Evolutionary conservation across 768 basidiomycete genomes (phyloP).

Genomic region (Coprinellus aureogranulatus): DNA sequence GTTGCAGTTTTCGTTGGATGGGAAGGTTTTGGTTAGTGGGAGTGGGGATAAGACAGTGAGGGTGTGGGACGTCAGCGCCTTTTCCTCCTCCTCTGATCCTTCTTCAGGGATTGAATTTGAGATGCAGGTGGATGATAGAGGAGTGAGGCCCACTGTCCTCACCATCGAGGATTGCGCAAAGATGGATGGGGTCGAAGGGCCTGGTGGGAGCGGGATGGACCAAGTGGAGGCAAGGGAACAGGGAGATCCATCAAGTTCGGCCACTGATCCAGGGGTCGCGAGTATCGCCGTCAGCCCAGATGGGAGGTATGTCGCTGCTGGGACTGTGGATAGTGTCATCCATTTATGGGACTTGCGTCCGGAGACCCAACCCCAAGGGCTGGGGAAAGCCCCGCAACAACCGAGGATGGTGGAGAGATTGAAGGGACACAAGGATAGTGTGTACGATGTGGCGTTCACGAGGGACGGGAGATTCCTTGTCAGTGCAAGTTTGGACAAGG

Average conservation of each 20-base stretch:
- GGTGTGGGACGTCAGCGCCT: constrained; percentile 39
- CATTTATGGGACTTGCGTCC: constrained; percentile 65
- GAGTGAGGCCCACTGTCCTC: neutral
- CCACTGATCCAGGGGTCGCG: constrained; percentile 60
- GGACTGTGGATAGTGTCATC: constrained; percentile 66
- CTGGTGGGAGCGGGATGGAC: neutral
- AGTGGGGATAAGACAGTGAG: constrained; percentile 60
- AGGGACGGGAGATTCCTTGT: constrained; percentile 88
- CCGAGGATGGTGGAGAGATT: constrained; percentile 46
- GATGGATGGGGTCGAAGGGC: neutral
- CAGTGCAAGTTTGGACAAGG: constrained; percentile 84
- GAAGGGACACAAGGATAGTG: constrained; percentile 73
- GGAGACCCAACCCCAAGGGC: neutral
- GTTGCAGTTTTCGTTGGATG: constrained; percentile 81
- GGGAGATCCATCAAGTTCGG: neutral
- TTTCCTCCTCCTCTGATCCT: no score
- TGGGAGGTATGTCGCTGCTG: constrained; percentile 60
- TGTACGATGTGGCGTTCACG: constrained; percentile 88
- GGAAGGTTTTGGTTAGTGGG: constrained; percentile 80
- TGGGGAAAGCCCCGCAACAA: no score
- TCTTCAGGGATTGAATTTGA: neutral
- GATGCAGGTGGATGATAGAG: neutral
- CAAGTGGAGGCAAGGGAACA: neutral
- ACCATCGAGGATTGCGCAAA: neutral
- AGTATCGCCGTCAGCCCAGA: constrained; percentile 74